A percentile compares a stretch with the other conserved stretches of the same genome.
phyloP scores from a whole-genome alignment of 371 early-diverging fungal species.

The Mortierella polycephala region DNA sequence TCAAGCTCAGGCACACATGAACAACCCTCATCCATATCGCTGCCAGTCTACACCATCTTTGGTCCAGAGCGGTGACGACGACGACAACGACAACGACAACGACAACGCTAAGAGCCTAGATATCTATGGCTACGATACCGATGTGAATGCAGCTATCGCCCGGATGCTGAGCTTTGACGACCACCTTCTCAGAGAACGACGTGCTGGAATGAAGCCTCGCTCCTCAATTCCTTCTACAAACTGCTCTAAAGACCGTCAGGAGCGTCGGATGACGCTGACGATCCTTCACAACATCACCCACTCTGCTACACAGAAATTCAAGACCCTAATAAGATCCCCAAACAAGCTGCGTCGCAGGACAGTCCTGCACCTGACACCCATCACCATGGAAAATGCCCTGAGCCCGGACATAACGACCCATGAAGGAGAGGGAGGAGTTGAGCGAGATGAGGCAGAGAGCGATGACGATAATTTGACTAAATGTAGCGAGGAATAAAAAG shows the following conservation, averaged over 20 bases:
- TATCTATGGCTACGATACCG: too few relatives aligned
- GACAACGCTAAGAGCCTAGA: neutral
- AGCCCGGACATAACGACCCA: neutral
- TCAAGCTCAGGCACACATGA: neutral
- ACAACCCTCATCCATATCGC: neutral
- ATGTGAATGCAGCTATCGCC: too few relatives aligned
- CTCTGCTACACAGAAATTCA: conserved; percentile 41
- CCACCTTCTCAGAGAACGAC: too few relatives aligned
- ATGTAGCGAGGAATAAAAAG: too few relatives aligned
- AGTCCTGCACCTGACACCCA: conserved; percentile 11
- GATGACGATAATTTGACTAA: too few relatives aligned
- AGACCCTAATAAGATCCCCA: conserved; percentile 31
- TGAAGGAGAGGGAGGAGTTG: neutral
- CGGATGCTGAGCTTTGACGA: too few relatives aligned
- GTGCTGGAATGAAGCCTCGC: too few relatives aligned
- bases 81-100: neutral
- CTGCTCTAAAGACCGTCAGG: neutral
- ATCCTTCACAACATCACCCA: conserved; percentile 34
- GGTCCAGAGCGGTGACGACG: neutral
- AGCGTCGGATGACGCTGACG: conserved; percentile 28
- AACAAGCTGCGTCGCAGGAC: conserved; percentile 20
- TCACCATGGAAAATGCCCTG: conserved; percentile 33
- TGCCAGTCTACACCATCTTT: neutral
- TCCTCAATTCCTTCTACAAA: neutral
- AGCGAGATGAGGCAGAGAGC: neutral